phyloP scores from a whole-genome alignment of 768 basidiomycete genomes.

The Tulasnella sp. region DNA sequence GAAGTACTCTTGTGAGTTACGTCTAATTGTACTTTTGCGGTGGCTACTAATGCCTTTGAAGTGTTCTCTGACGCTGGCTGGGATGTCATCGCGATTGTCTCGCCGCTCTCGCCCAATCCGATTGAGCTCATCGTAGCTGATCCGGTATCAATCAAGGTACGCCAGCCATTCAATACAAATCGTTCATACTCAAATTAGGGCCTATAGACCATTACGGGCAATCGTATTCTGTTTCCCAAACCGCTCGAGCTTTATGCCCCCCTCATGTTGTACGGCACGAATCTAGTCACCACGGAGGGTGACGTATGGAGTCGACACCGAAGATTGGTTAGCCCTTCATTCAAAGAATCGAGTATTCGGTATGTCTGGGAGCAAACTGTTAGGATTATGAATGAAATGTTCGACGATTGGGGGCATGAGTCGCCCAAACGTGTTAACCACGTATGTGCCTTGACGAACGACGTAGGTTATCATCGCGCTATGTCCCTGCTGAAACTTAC shows the following conservation, averaged over 20 bases:
- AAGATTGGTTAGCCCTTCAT: not conserved
- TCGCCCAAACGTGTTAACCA: not conserved
- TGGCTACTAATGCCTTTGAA: not conserved
- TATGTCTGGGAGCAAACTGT: not conserved
- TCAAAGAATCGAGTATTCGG: not conserved
- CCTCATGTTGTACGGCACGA: not conserved
- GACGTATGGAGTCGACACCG: not conserved
- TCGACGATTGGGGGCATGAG: slow-evolving; percentile 4
- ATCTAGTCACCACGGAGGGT: slow-evolving; percentile 14
- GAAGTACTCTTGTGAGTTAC: not conserved
- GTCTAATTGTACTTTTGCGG: not conserved
- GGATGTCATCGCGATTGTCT: not conserved
- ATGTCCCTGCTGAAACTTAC: not conserved
- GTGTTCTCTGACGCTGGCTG: not conserved
- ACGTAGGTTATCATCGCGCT: not conserved
- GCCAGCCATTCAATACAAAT: too few species aligned
- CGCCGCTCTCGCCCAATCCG: not conserved
- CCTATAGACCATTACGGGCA: not conserved
- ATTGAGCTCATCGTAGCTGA: too few species aligned
- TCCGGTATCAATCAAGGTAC: too few species aligned
- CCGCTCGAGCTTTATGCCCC: not conserved
- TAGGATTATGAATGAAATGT: slow-evolving; percentile 16
- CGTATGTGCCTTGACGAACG: not conserved
- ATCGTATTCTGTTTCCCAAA: not conserved
- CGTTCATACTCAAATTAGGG: too few species aligned